phyloP scores from a whole-genome alignment of 805 yeast genomes.

The Candida jianshihensis region DNA sequence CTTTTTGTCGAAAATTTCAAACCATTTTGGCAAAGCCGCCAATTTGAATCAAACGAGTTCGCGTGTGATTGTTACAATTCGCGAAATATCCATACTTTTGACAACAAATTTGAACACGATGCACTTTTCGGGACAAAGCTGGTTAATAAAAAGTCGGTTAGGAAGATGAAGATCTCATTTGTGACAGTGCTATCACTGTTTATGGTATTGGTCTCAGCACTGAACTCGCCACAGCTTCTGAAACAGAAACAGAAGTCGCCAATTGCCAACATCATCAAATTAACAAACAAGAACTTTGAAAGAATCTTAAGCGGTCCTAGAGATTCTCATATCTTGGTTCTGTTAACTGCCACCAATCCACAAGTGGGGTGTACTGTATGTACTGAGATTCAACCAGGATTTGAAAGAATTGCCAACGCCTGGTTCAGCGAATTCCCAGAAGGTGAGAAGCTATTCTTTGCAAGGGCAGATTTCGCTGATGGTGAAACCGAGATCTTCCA shows the following conservation, averaged over 20 bases:
- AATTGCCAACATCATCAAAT: conserved; percentile 30
- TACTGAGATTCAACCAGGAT: conserved; percentile 60
- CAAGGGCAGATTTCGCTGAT: conserved; percentile 63
- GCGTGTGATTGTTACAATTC: background rate
- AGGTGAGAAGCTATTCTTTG: conserved; percentile 57
- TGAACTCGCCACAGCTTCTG: conserved; percentile 17
- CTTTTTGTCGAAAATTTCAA: too few species aligned
- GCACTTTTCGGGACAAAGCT: background rate
- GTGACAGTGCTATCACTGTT: background rate
- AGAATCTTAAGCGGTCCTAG: conserved; percentile 53
- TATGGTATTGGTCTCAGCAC: conserved; percentile 6
- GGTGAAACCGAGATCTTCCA: conserved; percentile 40
- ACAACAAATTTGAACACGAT: background rate
- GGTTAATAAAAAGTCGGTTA: background rate
- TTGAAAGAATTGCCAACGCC: conserved; percentile 51
- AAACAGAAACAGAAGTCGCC: conserved; percentile 22
- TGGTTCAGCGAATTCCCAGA: conserved; percentile 55
- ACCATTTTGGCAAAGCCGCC: too few species aligned
- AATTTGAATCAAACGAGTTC: too few species aligned
- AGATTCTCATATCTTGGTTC: conserved; percentile 59
- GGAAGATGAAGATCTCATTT: background rate
- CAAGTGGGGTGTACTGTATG: conserved; percentile 76
- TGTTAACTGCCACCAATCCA: conserved; percentile 68
- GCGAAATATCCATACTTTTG: background rate
- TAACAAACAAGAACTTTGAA: conserved; percentile 58